Conservation (phyloP, 352 stramenopile genomes). For the Pythium brachiatum region DNA sequence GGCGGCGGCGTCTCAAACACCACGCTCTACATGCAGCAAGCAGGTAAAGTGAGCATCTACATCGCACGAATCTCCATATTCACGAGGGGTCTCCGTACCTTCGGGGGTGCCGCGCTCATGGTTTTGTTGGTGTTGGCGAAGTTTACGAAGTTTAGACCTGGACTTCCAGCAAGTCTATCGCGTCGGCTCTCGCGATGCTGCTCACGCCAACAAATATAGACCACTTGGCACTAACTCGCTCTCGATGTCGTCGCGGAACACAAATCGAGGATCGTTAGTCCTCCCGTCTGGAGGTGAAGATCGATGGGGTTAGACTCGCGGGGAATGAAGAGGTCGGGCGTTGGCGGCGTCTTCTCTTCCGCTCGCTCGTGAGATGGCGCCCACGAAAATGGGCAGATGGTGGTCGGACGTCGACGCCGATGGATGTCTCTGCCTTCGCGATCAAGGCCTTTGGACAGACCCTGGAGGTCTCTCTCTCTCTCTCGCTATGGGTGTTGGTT, state of each 20-base stretch:
- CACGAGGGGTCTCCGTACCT: conserved; percentile 3
- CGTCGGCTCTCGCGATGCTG: neutral
- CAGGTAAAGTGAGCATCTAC: neutral
- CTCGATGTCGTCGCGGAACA: neutral
- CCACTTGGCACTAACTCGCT: neutral
- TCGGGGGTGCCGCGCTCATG: conserved; percentile 10
- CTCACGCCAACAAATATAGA: conserved; percentile 4
- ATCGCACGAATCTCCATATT: neutral
- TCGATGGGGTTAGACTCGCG: neutral
- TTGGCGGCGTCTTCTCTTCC: neutral
- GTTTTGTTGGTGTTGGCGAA: conserved; percentile 1
- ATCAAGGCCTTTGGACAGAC: neutral
- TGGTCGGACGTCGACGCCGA: neutral
- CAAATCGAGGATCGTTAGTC: conserved; percentile 3
- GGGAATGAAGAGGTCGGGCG: conserved; percentile 1
- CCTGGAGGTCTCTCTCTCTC: conserved; percentile 3
- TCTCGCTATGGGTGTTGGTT: neutral
- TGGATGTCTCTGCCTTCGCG: conserved; percentile 1
- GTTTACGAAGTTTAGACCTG: neutral
- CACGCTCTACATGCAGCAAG: conserved; percentile 38
- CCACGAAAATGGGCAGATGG: conserved; percentile 1
- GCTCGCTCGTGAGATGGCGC: neutral
- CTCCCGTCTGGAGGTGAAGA: neutral
- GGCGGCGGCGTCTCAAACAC: conserved; percentile 54
- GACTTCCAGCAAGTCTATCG: too few relatives aligned